Evolutionary conservation across 441 rosid genomes (phyloP).

Genomic region (Aquilaria agallochum): DNA sequence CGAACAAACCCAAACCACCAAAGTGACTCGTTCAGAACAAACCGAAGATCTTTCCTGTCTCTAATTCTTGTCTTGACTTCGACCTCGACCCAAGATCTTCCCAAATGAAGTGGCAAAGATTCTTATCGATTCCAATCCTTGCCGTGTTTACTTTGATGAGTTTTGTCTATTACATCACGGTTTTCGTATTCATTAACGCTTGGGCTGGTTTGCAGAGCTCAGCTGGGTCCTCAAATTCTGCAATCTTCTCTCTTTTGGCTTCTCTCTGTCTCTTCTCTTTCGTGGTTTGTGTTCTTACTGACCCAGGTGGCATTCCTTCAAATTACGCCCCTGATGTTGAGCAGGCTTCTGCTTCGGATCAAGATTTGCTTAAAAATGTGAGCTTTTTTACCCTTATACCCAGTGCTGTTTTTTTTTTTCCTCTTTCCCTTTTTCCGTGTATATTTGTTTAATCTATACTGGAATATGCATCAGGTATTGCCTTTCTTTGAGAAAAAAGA

Average conservation of each 20-base stretch:
- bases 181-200: slow-evolving; percentile 57
- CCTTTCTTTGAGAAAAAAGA: too few relatives aligned
- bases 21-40: background rate
- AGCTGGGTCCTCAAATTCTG: slow-evolving; percentile 49
- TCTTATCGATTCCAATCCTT: slow-evolving; percentile 54
- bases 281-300: slow-evolving; percentile 43
- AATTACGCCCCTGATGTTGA: slow-evolving; percentile 75
- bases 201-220: slow-evolving; percentile 70
- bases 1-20: too few relatives aligned
- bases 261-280: slow-evolving; percentile 53
- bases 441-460: too few relatives aligned
- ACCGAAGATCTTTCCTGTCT: slow-evolving; percentile 6
- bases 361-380: slow-evolving; percentile 39
- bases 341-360: slow-evolving; percentile 30
- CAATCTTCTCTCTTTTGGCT: slow-evolving; percentile 47
- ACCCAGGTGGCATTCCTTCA: slow-evolving; percentile 72
- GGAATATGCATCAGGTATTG: too few relatives aligned
- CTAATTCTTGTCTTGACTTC: background rate
- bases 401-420: background rate
- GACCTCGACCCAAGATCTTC: slow-evolving; percentile 15
- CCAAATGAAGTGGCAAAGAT: slow-evolving; percentile 49
- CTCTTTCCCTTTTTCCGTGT: background rate
- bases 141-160: slow-evolving; percentile 48
- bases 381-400: slow-evolving; percentile 14
- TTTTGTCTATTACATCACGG: slow-evolving; percentile 56